Conservation (phyloP, 495 filamentous ascomycete species). For the Hypoxylon subgilvum region DNA sequence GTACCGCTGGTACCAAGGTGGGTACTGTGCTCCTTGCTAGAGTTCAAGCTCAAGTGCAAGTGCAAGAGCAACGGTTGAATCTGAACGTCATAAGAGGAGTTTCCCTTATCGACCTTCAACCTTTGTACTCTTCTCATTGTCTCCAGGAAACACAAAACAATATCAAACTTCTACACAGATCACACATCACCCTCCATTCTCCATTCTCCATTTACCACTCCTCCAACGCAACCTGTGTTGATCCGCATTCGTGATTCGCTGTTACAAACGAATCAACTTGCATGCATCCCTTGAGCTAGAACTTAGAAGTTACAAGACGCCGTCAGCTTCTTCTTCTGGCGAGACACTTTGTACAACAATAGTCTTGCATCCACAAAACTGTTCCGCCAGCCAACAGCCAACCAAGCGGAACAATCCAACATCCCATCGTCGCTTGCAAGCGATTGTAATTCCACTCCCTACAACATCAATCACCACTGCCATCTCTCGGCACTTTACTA, state of each 20-base stretch:
- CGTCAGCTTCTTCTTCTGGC: background rate
- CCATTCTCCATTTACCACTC: background rate
- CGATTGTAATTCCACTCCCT: background rate
- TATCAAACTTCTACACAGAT: too few relatives aligned
- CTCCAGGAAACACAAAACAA: constrained; percentile 11
- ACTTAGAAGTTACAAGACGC: too few relatives aligned
- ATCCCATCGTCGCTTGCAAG: constrained; percentile 7
- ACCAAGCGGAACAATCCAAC: too few relatives aligned
- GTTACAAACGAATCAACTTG: background rate
- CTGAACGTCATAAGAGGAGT: constrained; percentile 38
- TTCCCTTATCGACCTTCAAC: background rate
- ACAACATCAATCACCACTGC: background rate
- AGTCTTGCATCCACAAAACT: background rate
- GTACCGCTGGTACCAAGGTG: too few relatives aligned
- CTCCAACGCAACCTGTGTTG: too few relatives aligned
- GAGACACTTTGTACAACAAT: background rate
- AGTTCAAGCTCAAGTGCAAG: too few relatives aligned
- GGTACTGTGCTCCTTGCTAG: too few relatives aligned
- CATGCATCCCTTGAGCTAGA: background rate
- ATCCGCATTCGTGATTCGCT: constrained; percentile 1
- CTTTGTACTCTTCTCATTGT: constrained; percentile 30
- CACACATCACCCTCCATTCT: constrained; percentile 8
- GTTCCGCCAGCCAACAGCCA: too few relatives aligned
- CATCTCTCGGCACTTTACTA: too few relatives aligned
- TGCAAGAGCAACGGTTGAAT: constrained; percentile 7